Base-by-base conservation (phyloP, 176 grass and related monocot genomes). In the Avena insularis region DNA sequence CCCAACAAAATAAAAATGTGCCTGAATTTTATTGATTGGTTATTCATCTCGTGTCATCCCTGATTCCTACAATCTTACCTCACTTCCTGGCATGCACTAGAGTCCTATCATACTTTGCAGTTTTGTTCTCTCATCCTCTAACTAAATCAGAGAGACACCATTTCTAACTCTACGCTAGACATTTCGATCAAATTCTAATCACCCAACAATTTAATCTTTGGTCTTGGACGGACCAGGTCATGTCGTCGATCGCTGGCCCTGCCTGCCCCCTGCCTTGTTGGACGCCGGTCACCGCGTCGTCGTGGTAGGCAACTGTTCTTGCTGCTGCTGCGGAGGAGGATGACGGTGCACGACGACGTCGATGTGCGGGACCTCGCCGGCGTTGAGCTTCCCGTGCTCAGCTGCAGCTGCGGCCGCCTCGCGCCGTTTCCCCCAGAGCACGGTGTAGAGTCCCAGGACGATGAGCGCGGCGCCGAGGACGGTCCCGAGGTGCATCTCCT, bases 391-490 rank as follows among this genome's bases (percentile, higher is more conserved):
- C 70, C 86, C 73, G 11, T 76, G 14, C 8, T 76, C 48, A 1
- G 23, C 6, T 13, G 17, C 17, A 0, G 59, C 56, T 0, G 53
- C 75, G 9, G 69, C 81, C 0, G 83, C 9, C 67, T 99, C 97
- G 15, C 85, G 90, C 1, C 81, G 73, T 80, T 96, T 99, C 0
- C 92, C 97, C 97, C 97, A 99, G 5, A 99, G 89, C 47, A 99
- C 97, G 6, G 89, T 74, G 80, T 99, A 99, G 38, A 99, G 76
- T 0, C 94, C 97, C 1, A 63, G 0, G 54, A 99, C 92, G 80
- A 99, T 93, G 59, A 99, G 83, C 16, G 84, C 79, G 6, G 89
- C 90, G 16, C 97, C 97, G 5, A 99, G 31, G 21, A 91, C 71
- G 77, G 46, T 47, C 46, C 46, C 97, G 25, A 99, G 84, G 73